Evolutionary conservation across 73 alveolate genomes (phyloP).

Genomic region (Breviolum minutum): DNA sequence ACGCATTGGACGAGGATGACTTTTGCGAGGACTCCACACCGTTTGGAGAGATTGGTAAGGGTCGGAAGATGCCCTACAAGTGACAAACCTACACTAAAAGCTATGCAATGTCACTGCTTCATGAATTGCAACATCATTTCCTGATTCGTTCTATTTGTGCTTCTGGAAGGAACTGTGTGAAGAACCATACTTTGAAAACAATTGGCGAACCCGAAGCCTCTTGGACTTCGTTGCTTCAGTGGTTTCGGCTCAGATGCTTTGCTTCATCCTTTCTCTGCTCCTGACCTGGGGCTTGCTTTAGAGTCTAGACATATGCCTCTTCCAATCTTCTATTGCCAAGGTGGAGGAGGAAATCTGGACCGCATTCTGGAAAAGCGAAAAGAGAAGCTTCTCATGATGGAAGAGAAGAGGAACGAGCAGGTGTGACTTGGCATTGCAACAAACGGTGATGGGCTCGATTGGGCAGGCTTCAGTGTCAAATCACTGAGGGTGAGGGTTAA

Average conservation of each 20-base stretch:
- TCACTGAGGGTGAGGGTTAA: no score
- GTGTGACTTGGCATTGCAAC: neutral
- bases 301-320: no score
- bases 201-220: slow-evolving; percentile 12
- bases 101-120: no score
- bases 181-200: slow-evolving; percentile 6
- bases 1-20: slow-evolving; percentile 15
- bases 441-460: neutral
- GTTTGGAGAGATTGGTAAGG: neutral
- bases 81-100: no score
- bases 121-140: no score
- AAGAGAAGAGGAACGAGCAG: neutral
- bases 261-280: no score
- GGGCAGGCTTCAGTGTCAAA: no score
- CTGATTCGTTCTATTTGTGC: no score
- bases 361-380: slow-evolving; percentile 8
- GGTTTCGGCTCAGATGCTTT: no score
- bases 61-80: neutral
- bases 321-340: neutral
- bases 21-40: neutral
- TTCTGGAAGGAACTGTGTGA: neutral
- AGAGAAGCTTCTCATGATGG: slow-evolving; percentile 3
- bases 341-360: slow-evolving; percentile 13
- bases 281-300: no score
- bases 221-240: neutral